Evolutionary conservation across 176 grass and related monocot species (phyloP).

Genomic region (Phoenix roebelenii): DNA sequence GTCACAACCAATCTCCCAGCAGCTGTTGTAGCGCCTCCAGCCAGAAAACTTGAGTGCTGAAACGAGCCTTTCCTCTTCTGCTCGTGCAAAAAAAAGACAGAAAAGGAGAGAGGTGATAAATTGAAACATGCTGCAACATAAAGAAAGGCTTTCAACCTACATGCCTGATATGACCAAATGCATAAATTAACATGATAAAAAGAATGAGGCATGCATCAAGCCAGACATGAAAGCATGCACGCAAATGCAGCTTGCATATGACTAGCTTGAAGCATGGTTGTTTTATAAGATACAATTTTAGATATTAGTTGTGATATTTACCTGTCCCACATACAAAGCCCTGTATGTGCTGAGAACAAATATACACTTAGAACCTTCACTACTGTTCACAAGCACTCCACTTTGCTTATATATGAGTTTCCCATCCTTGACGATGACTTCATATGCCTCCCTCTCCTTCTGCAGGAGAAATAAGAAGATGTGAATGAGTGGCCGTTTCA

Average conservation of each 20-base stretch:
- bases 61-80: slow-evolving; percentile 98
- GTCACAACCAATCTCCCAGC: slow-evolving; percentile 87
- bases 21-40: slow-evolving; percentile 71
- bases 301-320: slow-evolving; percentile 7
- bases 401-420: slow-evolving; percentile 56
- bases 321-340: slow-evolving; percentile 73
- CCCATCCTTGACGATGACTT: slow-evolving; percentile 60
- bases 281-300: too few species aligned
- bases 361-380: slow-evolving; percentile 84
- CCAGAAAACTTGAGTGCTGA: slow-evolving; percentile 84
- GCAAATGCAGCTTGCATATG: too few species aligned
- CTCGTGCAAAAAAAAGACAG: neutral
- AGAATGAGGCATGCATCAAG: too few species aligned
- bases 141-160: too few species aligned
- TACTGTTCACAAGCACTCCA: slow-evolving; percentile 43
- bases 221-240: too few species aligned
- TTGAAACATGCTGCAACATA: too few species aligned
- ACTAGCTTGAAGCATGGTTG: too few species aligned
- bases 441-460: slow-evolving; percentile 81
- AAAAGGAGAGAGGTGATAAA: neutral
- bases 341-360: slow-evolving; percentile 77
- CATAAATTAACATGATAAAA: too few species aligned
- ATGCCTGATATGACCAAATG: too few species aligned
- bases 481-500: neutral
- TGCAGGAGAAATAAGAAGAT: slow-evolving; percentile 21